These are phyloP conservation scores for Cordyceps pruinosa DNA, from an alignment of 2,329 filamentous ascomycete species.

Conservation along the genomic window DNA sequence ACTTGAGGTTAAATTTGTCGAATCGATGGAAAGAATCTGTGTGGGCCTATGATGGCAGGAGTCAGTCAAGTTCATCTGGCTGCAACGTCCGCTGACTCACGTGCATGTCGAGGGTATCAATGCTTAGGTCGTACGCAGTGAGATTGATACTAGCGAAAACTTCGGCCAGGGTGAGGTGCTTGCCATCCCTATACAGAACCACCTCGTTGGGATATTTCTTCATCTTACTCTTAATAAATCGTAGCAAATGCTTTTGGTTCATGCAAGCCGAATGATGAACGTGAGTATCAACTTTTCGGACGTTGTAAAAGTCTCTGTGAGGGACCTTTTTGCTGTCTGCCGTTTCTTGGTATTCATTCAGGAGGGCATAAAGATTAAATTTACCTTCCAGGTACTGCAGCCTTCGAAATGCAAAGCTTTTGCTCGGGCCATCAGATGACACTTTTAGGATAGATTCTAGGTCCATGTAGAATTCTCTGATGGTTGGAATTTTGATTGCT, in stretches of 20 bases:
- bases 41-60: conserved; percentile 56
- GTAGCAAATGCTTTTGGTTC: conserved; percentile 97
- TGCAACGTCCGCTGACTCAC: conserved; percentile 42
- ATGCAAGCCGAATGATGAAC: conserved; percentile 99
- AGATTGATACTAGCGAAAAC: conserved; percentile 97
- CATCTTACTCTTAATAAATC: conserved; percentile 99
- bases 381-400: conserved; percentile 95
- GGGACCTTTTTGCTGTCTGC: conserved; percentile 97
- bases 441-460: conserved; percentile 78
- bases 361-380: conserved; percentile 85
- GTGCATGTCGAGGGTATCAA: conserved; percentile 98
- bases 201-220: conserved; percentile 95
- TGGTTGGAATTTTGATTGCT: conserved; percentile 76
- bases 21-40: conserved; percentile 98
- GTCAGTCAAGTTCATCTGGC: neutral
- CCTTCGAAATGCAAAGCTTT: conserved; percentile 92
- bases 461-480: conserved; percentile 94
- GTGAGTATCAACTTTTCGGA: conserved; percentile 96
- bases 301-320: conserved; percentile 98
- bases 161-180: conserved; percentile 81
- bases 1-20: conserved; percentile 99
- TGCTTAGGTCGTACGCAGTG: conserved; percentile 94
- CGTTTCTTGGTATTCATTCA: conserved; percentile 97
- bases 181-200: conserved; percentile 86
- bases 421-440: conserved; percentile 92